Evolutionary conservation across 176 grass and related monocot species (phyloP), one percentile per base, ranked within the genome.

Genomic region (Ananas comosus): DNA sequence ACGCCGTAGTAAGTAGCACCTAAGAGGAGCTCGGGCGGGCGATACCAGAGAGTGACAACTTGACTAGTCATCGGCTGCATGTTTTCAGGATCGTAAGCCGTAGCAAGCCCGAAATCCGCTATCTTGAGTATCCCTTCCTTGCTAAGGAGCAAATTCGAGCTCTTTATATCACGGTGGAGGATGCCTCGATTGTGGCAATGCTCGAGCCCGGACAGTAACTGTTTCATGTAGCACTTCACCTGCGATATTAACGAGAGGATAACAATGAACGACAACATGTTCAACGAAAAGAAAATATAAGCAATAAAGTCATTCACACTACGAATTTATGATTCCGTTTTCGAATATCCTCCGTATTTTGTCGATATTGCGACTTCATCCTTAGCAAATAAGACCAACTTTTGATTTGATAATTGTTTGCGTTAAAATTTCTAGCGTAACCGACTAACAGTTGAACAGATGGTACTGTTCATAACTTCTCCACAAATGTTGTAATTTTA

Each of bases 1-100:
- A 91, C 80, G 12, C 85, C 71, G 29, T 99, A 99, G 59, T 76
- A 79, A 53, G 87, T 94, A 48, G 95, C 82, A 70, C 95, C 95
- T 78, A 99, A 58, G 64, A 99, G 56, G 52, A 99, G 87, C 64
- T 99, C 95, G 3, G 95, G 95, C 2, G 95, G 95, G 49, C 95
- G 95, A 70, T 99, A 99, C 95, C 95, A 99, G 48, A 99, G 82
- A 12, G 95, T 99, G 33, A 99, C 91, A 51, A 99, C 95, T 68
- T 88, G 80, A 78, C 63, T 91, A 21, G 95, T 99, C 89, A 99
- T 91, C 10, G 87, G 82, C 3, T 78, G 68, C 3, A 13, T 10
- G 42, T 81, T 85, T 50, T 79, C 64, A 54, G 85, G 80, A 72
- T 94, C 87, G 66, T 83, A 94, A 69, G 78, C 82, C 48, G 78